Evolutionary conservation across 1,284 basidiomycete species (phyloP).

Genomic region (Bjerkandera adusta): DNA sequence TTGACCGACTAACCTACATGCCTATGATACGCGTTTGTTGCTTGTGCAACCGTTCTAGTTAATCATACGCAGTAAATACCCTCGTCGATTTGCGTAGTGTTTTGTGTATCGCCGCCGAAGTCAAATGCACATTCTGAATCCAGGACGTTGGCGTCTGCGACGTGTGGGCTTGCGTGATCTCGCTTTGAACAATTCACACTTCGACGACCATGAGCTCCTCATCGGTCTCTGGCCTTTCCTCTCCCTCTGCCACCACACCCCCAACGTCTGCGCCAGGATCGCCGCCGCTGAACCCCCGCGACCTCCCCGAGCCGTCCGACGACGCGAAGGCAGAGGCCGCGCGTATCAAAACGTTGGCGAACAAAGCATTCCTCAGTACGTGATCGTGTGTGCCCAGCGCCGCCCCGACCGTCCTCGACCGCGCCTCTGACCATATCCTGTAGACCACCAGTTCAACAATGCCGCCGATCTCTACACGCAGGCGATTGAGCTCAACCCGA

Average conservation of each 20-base stretch:
- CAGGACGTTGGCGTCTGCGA: no score
- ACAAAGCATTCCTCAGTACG: slow-evolving; percentile 79
- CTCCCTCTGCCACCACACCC: slow-evolving; percentile 33
- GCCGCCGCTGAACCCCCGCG: slow-evolving; percentile 50
- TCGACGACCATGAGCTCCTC: slow-evolving; percentile 42
- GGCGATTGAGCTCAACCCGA: slow-evolving; percentile 79
- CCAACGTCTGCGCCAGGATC: slow-evolving; percentile 55
- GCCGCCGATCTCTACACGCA: slow-evolving; percentile 75
- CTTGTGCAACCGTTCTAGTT: no score
- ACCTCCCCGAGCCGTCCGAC: slow-evolving; percentile 58
- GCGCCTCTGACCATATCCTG: neutral
- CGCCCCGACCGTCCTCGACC: neutral
- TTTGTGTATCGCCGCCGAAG: no score
- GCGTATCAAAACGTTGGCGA: slow-evolving; percentile 79
- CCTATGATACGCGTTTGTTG: no score
- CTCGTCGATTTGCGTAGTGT: no score
- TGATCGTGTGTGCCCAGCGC: slow-evolving; percentile 22
- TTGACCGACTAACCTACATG: no score
- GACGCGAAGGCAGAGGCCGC: slow-evolving; percentile 67
- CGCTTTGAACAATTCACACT: no score
- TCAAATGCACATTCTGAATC: no score
- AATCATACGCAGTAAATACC: no score
- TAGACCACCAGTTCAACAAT: slow-evolving; percentile 56
- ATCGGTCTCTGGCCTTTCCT: slow-evolving; percentile 37
- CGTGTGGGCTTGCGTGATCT: no score